Percentiles rank a stretch among this genome's conserved stretches.
These are phyloP conservation scores for Scheffersomyces stipitis DNA, from an alignment of 805 yeast species.

Conservation along the genomic window DNA sequence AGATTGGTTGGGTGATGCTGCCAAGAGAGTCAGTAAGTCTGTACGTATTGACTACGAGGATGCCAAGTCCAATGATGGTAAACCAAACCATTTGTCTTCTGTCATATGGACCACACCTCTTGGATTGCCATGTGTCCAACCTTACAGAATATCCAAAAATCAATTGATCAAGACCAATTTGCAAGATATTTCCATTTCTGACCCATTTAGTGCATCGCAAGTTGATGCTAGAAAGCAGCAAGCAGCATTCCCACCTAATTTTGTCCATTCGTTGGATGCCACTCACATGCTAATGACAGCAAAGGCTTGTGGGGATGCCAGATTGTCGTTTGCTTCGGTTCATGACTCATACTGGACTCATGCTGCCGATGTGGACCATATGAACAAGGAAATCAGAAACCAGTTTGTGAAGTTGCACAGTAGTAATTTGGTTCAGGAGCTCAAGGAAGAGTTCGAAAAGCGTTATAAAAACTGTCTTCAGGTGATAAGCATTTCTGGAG, in stretches of 20 bases:
- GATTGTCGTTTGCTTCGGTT: slow-evolving; percentile 84
- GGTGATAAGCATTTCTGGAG: slow-evolving; percentile 52
- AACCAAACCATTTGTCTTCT: slow-evolving; percentile 71
- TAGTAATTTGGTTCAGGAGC: slow-evolving; percentile 65
- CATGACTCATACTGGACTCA: slow-evolving; percentile 99
- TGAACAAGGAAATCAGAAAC: slow-evolving; percentile 72
- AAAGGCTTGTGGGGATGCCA: slow-evolving; percentile 62
- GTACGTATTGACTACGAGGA: slow-evolving; percentile 65
- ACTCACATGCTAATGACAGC: slow-evolving; percentile 95
- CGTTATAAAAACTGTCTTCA: slow-evolving; percentile 75
- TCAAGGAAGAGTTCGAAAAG: slow-evolving; percentile 75
- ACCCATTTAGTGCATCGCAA: slow-evolving; percentile 80
- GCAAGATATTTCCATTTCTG: slow-evolving; percentile 83
- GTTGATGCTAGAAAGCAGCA: slow-evolving; percentile 89
- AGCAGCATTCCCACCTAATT: slow-evolving; percentile 94
- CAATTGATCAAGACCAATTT: slow-evolving; percentile 75
- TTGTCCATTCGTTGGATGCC: slow-evolving; percentile 92
- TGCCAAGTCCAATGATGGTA: slow-evolving; percentile 17
- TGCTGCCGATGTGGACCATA: slow-evolving; percentile 72
- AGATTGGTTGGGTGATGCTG: slow-evolving; percentile 92
- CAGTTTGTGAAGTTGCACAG: slow-evolving; percentile 78
- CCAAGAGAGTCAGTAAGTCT: slow-evolving; percentile 75
- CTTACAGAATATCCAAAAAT: slow-evolving; percentile 71
- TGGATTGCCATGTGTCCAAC: slow-evolving; percentile 96
- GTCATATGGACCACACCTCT: slow-evolving; percentile 98